A percentile compares a stretch with the other conserved stretches of the same genome.
Evolutionary conservation across 2,329 filamentous ascomycete genomes (phyloP).

Genomic region (Nigrospora oryzae): DNA sequence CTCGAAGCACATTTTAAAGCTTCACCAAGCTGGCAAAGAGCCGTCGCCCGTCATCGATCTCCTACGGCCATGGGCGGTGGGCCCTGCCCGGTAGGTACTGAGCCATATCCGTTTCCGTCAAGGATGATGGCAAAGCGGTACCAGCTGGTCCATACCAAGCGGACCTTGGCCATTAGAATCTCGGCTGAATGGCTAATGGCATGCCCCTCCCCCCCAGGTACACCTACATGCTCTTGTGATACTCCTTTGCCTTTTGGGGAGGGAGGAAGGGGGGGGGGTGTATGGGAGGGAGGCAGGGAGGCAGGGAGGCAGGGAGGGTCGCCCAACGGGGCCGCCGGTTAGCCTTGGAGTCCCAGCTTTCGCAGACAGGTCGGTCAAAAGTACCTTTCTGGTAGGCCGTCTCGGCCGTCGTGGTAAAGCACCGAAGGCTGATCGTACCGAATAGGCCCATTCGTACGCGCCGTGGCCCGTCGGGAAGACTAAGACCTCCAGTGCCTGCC

Average conservation of each 20-base stretch:
- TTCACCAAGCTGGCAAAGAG: constrained; percentile 23
- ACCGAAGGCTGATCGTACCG: too few species aligned
- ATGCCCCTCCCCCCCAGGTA: constrained; percentile 22
- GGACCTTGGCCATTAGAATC: constrained; percentile 28
- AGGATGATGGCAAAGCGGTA: constrained; percentile 20
- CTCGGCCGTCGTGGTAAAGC: too few species aligned
- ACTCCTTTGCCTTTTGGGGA: too few species aligned
- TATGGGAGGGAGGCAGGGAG: neutral
- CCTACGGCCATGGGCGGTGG: constrained; percentile 3
- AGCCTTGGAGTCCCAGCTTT: too few species aligned
- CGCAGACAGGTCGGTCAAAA: too few species aligned
- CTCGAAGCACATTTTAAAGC: constrained; percentile 23
- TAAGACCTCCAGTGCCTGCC: too few species aligned
- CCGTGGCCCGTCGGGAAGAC: too few species aligned
- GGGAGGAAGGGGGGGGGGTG: neutral
- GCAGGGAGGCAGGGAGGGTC: neutral
- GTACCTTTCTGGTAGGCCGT: too few species aligned
- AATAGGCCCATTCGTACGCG: too few species aligned
- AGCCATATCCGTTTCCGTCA: constrained; percentile 27
- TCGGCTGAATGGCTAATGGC: constrained; percentile 43
- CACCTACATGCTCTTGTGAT: too few species aligned
- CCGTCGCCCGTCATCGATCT: constrained; percentile 7
- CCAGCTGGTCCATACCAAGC: constrained; percentile 24
- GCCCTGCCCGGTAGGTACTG: constrained; percentile 23
- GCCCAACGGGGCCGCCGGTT: too few species aligned